Evolutionary conservation across 2,329 filamentous ascomycete genomes (phyloP).

Genomic region (Penicillium freii): DNA sequence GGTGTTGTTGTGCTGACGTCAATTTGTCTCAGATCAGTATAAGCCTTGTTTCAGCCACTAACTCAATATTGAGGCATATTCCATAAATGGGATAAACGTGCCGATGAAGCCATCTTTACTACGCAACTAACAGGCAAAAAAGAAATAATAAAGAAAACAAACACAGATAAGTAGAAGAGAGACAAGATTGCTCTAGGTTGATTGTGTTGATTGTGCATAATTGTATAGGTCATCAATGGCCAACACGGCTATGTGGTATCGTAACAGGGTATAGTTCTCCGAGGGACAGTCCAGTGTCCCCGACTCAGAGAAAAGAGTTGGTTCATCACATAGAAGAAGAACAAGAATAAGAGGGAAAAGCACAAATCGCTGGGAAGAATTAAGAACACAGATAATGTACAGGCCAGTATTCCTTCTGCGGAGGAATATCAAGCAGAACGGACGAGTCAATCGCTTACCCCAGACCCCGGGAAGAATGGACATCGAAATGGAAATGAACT

Average conservation of each 20-base stretch:
- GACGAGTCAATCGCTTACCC: neutral
- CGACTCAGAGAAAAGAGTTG: slow-evolving; percentile 2
- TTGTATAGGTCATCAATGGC: slow-evolving; percentile 11
- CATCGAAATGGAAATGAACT: slow-evolving; percentile 10
- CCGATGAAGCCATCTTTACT: too few relatives aligned
- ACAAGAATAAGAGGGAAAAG: neutral
- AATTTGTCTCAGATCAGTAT: neutral
- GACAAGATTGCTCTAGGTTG: neutral
- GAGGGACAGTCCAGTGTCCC: slow-evolving; percentile 5
- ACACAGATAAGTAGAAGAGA: neutral
- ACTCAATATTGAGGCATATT: neutral
- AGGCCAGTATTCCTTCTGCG: slow-evolving; percentile 5
- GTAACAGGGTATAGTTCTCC: slow-evolving; percentile 9
- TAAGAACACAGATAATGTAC: slow-evolving; percentile 10
- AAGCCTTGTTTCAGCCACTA: neutral
- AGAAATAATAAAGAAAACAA: neutral
- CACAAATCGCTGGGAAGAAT: slow-evolving; percentile 4
- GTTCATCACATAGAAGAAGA: neutral
- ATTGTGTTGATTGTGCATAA: neutral
- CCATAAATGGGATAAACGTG: too few relatives aligned
- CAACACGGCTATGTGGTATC: slow-evolving; percentile 10
- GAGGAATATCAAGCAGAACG: slow-evolving; percentile 2
- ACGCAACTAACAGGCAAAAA: too few relatives aligned
- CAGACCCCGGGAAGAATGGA: slow-evolving; percentile 2
- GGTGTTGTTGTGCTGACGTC: neutral